A percentile compares a stretch with the other conserved stretches of the same genome.
Conservation (phyloP, 1,284 basidiomycete genomes). For the Anthracocystis walkeri region DNA sequence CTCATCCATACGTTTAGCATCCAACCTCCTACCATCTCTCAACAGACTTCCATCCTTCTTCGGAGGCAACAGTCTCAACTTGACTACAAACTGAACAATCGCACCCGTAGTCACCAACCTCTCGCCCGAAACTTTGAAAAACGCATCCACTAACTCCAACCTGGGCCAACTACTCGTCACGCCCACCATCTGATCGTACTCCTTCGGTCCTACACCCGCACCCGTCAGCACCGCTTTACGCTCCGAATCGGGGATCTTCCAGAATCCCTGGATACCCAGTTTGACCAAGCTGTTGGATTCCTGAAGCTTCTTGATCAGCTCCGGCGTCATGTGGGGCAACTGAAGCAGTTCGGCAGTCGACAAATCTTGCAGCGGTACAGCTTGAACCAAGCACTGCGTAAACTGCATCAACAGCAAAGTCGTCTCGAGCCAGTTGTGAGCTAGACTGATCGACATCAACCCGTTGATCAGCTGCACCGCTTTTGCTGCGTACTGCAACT, state of each 20-base stretch:
- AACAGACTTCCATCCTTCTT: conserved; percentile 61
- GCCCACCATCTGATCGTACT: conserved; percentile 76
- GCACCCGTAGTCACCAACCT: conserved; percentile 87
- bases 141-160: conserved; percentile 83
- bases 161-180: conserved; percentile 81
- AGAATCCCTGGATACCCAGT: conserved; percentile 64
- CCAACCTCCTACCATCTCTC: conserved; percentile 51
- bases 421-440: conserved; percentile 91
- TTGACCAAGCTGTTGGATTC: conserved; percentile 41
- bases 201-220: conserved; percentile 34
- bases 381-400: conserved; percentile 87
- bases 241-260: conserved; percentile 71
- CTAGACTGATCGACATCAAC: conserved; percentile 82
- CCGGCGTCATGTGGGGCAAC: conserved; percentile 60
- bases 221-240: conserved; percentile 59
- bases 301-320: conserved; percentile 42
- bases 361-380: conserved; percentile 72
- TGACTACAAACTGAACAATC: conserved; percentile 87
- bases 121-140: conserved; percentile 88
- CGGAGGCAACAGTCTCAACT: conserved; percentile 79
- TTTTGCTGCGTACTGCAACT: conserved; percentile 55
- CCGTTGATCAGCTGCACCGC: conserved; percentile 77
- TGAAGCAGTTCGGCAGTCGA: conserved; percentile 60
- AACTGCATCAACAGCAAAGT: conserved; percentile 84
- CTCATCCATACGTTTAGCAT: conserved; percentile 70